Base-by-base conservation (phyloP, 768 basidiomycete genomes). In the Boletus reticuloceps region DNA sequence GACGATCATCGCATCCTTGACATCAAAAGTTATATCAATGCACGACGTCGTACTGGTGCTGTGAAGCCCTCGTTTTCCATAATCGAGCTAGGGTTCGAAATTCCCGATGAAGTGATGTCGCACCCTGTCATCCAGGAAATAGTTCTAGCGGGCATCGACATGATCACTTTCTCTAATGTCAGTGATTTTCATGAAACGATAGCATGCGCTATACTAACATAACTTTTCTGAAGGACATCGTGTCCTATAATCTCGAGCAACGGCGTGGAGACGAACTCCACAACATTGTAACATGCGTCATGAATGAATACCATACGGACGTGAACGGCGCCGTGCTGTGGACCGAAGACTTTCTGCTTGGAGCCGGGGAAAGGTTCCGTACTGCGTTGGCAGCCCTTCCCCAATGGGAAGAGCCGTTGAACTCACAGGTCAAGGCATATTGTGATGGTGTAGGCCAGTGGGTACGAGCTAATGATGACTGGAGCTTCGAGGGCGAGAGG, bases 261-360 rank as follows among this genome's bases (percentile, higher is more conserved):
- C 63, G 72, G 19, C 61, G 58, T 10, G 58, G 62, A 10, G 65
- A 66, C 34, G 57, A 63, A 38, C 25, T 40, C 8, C 60, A 77
- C 64, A 79, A 79, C 52, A 68, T 83, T 11, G 69, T 85, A 31
- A 77, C 77, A 1, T 73, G 81, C 17, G 75, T 82, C 38, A 82
- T 81, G 79, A 70, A 77, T 27, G 73, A 79, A 38, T n/a, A 59
- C 42, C 4, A 51, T 10, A 63, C 61, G 1, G 61, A 62, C 36
- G 51, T 59, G 38, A 63, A 59, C 6, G 61, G 61, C 5, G 61
- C 61, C 1, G 53, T 59, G 45, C n/a, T 63, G 13, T 62, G 61
- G 61, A 34, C 45, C 5, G 48, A 59, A 46, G 25, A 50, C 14
- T 53, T n/a, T 25, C 41, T 62, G 50, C 19, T 36, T 17, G 7